Evolutionary conservation across 257 asterid species (phyloP).

Genomic region (Buddleja alternifolia): DNA sequence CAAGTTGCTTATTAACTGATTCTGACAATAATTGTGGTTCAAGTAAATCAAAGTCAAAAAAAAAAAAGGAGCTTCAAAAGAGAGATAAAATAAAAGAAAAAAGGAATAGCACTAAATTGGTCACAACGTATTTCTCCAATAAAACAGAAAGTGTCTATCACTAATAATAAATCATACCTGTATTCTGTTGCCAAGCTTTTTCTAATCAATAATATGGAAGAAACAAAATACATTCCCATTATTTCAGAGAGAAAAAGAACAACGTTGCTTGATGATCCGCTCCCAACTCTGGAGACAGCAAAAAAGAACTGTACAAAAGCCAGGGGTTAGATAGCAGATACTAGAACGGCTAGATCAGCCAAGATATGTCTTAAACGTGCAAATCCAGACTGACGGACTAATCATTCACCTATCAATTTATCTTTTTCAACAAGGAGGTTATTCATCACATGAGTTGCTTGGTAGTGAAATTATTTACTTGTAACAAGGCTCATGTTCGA

Average conservation of each 20-base stretch:
- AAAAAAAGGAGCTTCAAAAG: too few species aligned
- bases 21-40: too few species aligned
- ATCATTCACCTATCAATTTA: not conserved
- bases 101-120: not conserved
- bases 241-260: slow-evolving; percentile 99
- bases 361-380: not conserved
- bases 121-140: not conserved
- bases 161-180: slow-evolving; percentile 47
- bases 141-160: not conserved
- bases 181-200: slow-evolving; percentile 97
- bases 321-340: slow-evolving; percentile 29
- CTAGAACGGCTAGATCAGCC: slow-evolving; percentile 5
- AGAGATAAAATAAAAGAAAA: not conserved
- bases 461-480: not conserved
- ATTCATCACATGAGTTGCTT: not conserved
- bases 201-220: slow-evolving; percentile 87
- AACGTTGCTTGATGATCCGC: slow-evolving; percentile 98
- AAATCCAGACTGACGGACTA: slow-evolving; percentile 18
- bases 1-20: too few species aligned
- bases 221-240: slow-evolving; percentile 98
- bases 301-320: slow-evolving; percentile 80
- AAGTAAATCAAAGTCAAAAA: too few species aligned
- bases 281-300: slow-evolving; percentile 98
- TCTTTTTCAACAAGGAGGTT: not conserved
- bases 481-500: slow-evolving; percentile 1